These are phyloP conservation scores for Trichoderma breve DNA, from an alignment of 2,329 filamentous ascomycete genomes.

Conservation along the genomic window DNA sequence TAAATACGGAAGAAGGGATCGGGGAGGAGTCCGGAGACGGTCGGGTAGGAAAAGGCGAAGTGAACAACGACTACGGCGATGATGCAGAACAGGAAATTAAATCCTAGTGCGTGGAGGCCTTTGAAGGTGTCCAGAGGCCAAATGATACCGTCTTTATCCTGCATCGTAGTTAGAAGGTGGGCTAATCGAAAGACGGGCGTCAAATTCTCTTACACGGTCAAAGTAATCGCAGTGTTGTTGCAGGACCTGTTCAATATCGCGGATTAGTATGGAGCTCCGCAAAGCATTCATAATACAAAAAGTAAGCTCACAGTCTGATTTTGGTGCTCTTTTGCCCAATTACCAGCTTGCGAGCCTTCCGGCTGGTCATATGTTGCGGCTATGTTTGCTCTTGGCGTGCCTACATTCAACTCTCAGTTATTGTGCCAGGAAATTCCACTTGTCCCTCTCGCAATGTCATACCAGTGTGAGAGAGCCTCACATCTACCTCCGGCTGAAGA, in stretches of 20 bases:
- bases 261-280: background rate
- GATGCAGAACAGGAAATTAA: conserved; percentile 39
- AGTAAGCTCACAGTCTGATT: conserved; percentile 31
- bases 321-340: conserved; percentile 32
- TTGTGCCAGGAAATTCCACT: background rate
- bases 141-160: conserved; percentile 40
- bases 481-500: conserved; percentile 29
- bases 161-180: conserved; percentile 1
- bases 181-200: background rate
- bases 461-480: conserved; percentile 30
- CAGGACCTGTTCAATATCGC: background rate
- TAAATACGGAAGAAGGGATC: conserved; percentile 41
- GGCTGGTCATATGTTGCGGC: conserved; percentile 36
- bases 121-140: conserved; percentile 39
- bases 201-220: background rate
- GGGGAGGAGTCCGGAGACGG: conserved; percentile 36
- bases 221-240: conserved; percentile 14
- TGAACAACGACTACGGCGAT: conserved; percentile 42
- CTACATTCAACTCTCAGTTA: conserved; percentile 20
- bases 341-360: conserved; percentile 33
- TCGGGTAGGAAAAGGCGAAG: conserved; percentile 45
- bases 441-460: background rate
- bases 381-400: conserved; percentile 36
- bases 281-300: background rate
- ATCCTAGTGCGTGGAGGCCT: conserved; percentile 41